Evolutionary conservation across 2,329 filamentous ascomycete genomes (phyloP).

Genomic region (Rosellinia necatrix): DNA sequence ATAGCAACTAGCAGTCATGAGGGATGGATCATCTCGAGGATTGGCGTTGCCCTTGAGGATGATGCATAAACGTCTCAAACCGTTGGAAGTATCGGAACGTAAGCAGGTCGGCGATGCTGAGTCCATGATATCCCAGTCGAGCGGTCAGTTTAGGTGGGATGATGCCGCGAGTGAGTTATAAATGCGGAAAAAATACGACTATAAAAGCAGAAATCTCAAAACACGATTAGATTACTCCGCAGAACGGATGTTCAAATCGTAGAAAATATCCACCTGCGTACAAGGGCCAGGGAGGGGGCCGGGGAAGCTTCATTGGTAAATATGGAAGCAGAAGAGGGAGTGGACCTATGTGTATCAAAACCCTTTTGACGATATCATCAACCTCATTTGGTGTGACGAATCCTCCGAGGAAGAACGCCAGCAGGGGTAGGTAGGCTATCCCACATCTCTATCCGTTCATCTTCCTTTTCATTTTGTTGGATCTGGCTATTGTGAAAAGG

Average conservation of each 20-base stretch:
- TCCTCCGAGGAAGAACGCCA: neutral
- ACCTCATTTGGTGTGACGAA: neutral
- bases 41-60: constrained; percentile 63
- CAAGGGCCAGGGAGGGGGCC: neutral
- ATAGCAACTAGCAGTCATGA: constrained; percentile 92
- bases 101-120: constrained; percentile 88
- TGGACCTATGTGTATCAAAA: neutral
- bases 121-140: constrained; percentile 40
- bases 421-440: neutral
- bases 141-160: constrained; percentile 23
- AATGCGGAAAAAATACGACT: neutral
- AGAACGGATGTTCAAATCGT: neutral
- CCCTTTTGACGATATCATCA: neutral
- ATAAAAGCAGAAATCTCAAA: neutral
- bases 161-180: constrained; percentile 31
- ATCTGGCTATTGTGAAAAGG: neutral
- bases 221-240: neutral
- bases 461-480: neutral
- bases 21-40: constrained; percentile 71
- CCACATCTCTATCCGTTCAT: neutral
- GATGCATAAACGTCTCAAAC: constrained; percentile 71
- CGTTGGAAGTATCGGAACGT: constrained; percentile 78
- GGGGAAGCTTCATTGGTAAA: neutral
- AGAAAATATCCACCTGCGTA: neutral
- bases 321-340: neutral